Conservation (phyloP, 2,329 filamentous ascomycete genomes). For the Parafenestella ontariensis region DNA sequence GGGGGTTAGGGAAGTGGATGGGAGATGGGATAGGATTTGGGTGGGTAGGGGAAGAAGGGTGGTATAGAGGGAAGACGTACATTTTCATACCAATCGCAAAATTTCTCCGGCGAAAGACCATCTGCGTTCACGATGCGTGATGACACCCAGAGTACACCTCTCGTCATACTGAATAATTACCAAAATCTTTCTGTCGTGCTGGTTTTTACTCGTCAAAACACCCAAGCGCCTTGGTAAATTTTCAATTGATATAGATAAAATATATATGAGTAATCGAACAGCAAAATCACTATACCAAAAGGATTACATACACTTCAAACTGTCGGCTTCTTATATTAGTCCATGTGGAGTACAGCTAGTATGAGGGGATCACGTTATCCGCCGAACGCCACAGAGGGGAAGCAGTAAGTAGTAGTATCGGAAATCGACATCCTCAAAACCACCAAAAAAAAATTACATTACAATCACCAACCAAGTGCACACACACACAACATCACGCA, state of each 20-base stretch:
- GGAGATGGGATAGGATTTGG: background rate
- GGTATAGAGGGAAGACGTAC: constrained; percentile 2
- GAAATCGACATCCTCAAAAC: background rate
- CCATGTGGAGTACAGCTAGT: background rate
- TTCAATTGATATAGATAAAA: too few relatives aligned
- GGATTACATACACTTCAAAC: too few relatives aligned
- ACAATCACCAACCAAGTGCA: too few relatives aligned
- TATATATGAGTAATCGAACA: too few relatives aligned
- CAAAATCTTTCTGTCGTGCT: too few relatives aligned
- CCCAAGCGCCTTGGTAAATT: too few relatives aligned
- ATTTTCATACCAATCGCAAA: constrained; percentile 41
- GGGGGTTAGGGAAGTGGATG: background rate
- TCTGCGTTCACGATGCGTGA: constrained; percentile 20
- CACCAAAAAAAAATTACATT: too few relatives aligned
- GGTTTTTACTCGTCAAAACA: too few relatives aligned
- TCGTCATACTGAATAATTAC: constrained; percentile 20
- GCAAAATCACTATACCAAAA: too few relatives aligned
- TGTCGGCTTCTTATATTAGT: too few relatives aligned
- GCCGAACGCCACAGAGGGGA: background rate
- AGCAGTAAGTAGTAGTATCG: background rate
- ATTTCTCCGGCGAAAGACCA: constrained; percentile 15
- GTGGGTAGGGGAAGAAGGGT: background rate
- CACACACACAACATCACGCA: too few relatives aligned
- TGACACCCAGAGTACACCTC: constrained; percentile 38
- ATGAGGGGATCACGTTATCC: background rate